Base-by-base conservation (phyloP, 164 flowering plant genomes). In the Magnolia sinica region DNA sequence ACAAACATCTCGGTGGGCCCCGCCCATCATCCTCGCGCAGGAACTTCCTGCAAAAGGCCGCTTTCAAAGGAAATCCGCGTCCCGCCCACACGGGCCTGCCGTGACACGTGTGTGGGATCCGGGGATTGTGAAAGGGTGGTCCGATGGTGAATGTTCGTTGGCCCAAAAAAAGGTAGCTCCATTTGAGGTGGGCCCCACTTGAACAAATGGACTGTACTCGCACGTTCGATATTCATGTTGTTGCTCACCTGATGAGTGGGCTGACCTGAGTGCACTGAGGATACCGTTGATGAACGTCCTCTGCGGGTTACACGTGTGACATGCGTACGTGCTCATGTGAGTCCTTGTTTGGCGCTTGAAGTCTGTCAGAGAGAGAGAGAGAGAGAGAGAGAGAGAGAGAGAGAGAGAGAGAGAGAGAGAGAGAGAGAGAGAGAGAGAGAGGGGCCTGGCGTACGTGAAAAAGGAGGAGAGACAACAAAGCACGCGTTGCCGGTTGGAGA, bases 401-500 rank as follows among this genome's bases (percentile, higher is more conserved):
- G 45, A 24, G 7, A 4, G 19, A 11, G 11, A 64, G 19, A 24
- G 45, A 24, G 7, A 4, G 19, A 11, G 11, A 64, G 31, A 52
- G 14, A 65, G 50, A 52, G 20, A 13, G 11, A 52, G 76, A 70
- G 52, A 65, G 51, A 55, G 75, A 58, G 75, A 27, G 63, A 45
- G 76, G 8, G 68, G 27, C 72, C 58, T 63, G 27, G 6, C 24
- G 24, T 65, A 31, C 31, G 16, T 24, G 31, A 31, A 45, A 16
- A 29, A 3, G 24, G 8, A 10, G 5, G 1, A 20, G 51, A 27
- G 78, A 81, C 79, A 79, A 8, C 50, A 64, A 59, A 37, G 82
- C 82, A 82, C 82, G 84, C 82, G 73, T 75, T 82, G 84, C 82
- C 80, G 80, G 78, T 37, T 50, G 66, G 59, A 64, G 80, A 67